A percentile compares a stretch with the other conserved stretches of the same genome.
Conservation (phyloP, 805 yeast species). For the Yarrowia osloensis region DNA sequence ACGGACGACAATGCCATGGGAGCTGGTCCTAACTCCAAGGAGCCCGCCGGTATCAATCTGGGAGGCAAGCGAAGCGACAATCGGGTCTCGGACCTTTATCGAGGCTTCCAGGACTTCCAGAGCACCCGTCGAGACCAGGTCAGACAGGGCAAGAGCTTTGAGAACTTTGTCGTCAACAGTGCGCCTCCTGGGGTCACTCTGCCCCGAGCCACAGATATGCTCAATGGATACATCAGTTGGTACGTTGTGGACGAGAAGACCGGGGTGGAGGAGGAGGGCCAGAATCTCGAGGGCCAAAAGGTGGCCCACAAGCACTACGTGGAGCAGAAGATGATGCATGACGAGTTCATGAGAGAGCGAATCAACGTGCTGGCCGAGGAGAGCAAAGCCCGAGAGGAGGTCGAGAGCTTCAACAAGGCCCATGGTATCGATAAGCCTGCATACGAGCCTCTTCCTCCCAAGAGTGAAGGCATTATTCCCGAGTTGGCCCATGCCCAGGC, state of each 20-base stretch:
- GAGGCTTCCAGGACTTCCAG: constrained; percentile 4
- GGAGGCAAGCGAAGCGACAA: not conserved
- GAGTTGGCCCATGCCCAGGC: constrained; percentile 20
- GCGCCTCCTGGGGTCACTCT: constrained; percentile 25
- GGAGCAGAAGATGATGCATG: constrained; percentile 23
- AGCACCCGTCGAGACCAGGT: not conserved
- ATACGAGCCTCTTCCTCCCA: constrained; percentile 2
- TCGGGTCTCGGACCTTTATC: not conserved
- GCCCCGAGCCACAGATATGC: constrained; percentile 15
- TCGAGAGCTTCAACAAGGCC: constrained; percentile 14
- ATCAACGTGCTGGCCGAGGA: constrained; percentile 9
- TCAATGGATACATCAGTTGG: constrained; percentile 20
- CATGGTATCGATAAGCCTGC: constrained; percentile 8
- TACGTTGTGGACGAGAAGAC: constrained; percentile 22
- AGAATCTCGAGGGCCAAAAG: not conserved
- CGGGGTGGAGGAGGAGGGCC: constrained; percentile 15
- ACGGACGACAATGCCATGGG: not conserved
- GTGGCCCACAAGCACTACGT: not conserved
- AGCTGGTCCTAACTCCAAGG: not conserved
- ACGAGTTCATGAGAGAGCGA: constrained; percentile 17
- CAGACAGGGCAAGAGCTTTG: not conserved
- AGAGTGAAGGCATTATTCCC: constrained; percentile 10
- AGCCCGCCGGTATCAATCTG: constrained; percentile 18
- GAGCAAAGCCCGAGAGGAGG: constrained; percentile 11
- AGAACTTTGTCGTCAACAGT: constrained; percentile 23